Evolutionary conservation across 2,329 filamentous ascomycete species (phyloP).

Genomic region (Microdochium nivale): DNA sequence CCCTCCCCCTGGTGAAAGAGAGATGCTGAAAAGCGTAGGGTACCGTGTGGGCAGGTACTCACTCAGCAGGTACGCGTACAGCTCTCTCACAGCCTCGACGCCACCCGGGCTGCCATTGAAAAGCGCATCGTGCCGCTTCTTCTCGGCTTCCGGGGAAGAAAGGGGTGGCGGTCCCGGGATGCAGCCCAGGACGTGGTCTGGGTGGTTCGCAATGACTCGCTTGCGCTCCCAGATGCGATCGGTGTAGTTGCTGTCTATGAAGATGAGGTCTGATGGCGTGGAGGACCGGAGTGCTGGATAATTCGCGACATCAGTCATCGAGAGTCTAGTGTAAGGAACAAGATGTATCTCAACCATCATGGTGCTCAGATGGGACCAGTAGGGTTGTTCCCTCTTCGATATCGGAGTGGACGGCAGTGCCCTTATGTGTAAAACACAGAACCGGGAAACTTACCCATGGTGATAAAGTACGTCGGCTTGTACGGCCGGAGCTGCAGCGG

Average conservation of each 20-base stretch:
- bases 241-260: conserved; percentile 42
- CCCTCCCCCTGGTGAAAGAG: no score
- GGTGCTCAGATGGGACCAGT: no score
- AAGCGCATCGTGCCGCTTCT: not conserved
- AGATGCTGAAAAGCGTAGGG: conserved; percentile 34
- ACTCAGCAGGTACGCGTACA: conserved; percentile 37
- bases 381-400: no score
- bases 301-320: not conserved
- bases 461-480: conserved; percentile 44
- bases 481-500: conserved; percentile 36
- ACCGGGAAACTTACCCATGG: conserved; percentile 34
- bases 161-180: conserved; percentile 12
- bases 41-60: conserved; percentile 39
- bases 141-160: not conserved
- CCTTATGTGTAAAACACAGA: not conserved
- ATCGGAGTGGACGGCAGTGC: no score
- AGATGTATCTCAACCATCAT: no score
- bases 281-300: conserved; percentile 30
- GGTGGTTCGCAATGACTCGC: conserved; percentile 27
- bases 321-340: no score
- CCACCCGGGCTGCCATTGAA: conserved; percentile 15
- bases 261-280: conserved; percentile 39
- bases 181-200: conserved; percentile 31
- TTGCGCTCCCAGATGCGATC: conserved; percentile 31
- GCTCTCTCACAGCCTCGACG: conserved; percentile 32